Conservation (phyloP, 768 basidiomycete species). For the Pleurotus tuber-regium region DNA sequence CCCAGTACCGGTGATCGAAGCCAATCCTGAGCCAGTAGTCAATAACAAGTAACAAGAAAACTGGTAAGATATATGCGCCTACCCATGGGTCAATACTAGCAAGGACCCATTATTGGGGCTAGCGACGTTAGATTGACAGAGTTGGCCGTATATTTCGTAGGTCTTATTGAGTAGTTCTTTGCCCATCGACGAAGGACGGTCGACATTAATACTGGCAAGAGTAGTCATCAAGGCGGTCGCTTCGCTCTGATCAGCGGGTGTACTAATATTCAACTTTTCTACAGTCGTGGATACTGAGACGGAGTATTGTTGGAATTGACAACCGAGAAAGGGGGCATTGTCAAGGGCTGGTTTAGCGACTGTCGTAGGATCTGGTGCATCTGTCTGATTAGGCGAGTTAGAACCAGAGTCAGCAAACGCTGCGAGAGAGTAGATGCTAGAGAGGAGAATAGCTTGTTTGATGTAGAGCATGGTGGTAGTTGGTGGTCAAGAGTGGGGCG, state of each 20-base stretch:
- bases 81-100: slow-evolving; percentile 22
- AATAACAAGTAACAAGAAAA: no score
- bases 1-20: slow-evolving; percentile 24
- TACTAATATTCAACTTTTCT: no score
- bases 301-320: no score
- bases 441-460: not conserved
- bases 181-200: no score
- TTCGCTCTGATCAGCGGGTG: no score
- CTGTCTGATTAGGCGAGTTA: not conserved
- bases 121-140: slow-evolving; percentile 15
- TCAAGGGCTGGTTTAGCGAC: no score
- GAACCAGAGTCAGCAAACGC: not conserved
- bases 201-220: no score
- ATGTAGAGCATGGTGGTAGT: not conserved
- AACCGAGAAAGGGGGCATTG: no score
- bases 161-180: not conserved
- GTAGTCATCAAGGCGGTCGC: no score
- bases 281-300: no score
- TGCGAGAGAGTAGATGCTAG: not conserved
- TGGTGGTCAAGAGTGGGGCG: not conserved
- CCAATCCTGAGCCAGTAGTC: no score
- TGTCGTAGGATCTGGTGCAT: no score
- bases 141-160: slow-evolving; percentile 1
- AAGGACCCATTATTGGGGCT: slow-evolving; percentile 13
- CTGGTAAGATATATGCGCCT: not conserved